Percentiles rank a stretch among this genome's conserved stretches.
Conservation (phyloP, 371 early-diverging fungal species). For the Mortierella sp. region DNA sequence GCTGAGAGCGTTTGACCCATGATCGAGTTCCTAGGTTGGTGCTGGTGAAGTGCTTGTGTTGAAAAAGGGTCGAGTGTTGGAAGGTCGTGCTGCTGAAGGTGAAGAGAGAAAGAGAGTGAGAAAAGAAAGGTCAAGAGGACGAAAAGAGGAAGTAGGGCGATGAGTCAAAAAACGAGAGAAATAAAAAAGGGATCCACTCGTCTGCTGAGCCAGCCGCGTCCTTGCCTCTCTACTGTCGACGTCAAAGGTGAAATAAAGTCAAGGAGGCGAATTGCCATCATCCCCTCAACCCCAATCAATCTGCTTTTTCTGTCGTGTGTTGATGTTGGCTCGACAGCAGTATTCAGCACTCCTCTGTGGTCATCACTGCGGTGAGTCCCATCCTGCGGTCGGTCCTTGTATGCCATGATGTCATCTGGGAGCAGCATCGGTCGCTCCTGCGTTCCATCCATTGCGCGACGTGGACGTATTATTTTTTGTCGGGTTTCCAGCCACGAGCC, state of each 20-base stretch:
- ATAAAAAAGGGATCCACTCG: background rate
- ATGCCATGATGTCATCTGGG: background rate
- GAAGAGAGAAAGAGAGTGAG: background rate
- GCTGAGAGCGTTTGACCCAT: constrained; percentile 98
- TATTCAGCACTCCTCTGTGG: background rate
- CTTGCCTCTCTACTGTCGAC: background rate
- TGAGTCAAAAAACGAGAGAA: background rate
- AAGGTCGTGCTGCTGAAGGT: background rate
- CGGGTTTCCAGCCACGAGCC: constrained; percentile 8
- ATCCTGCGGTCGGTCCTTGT: background rate
- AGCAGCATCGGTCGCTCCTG: background rate
- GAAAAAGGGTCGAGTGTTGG: background rate
- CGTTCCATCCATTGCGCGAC: background rate
- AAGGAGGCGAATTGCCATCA: background rate
- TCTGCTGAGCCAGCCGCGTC: constrained; percentile 1
- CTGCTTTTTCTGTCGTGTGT: background rate
- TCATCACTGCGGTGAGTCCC: background rate
- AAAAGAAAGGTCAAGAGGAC: background rate
- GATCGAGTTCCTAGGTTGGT: constrained; percentile 20
- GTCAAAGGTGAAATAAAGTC: constrained; percentile 1
- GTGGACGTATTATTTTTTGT: background rate
- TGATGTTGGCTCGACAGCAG: background rate
- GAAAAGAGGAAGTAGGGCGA: background rate
- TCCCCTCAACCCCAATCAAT: background rate
- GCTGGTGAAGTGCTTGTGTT: background rate